These are phyloP conservation scores for Lichina pygmaea DNA, from an alignment of 495 filamentous ascomycete genomes.

Conservation along the genomic window DNA sequence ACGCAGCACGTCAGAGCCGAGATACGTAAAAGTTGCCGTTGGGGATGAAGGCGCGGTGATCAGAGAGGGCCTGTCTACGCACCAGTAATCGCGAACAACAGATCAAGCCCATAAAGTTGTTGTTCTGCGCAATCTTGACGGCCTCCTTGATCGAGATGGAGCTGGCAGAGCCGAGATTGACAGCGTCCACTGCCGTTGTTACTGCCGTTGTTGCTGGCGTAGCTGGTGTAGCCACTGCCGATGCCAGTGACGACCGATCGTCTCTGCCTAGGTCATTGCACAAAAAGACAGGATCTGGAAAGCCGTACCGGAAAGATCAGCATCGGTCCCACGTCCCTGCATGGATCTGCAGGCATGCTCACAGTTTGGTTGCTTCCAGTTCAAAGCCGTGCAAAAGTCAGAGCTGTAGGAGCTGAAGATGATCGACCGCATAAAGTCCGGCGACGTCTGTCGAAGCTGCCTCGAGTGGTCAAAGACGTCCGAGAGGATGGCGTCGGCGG, in stretches of 20 bases:
- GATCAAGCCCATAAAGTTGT: conserved; percentile 95
- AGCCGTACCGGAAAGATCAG: neutral
- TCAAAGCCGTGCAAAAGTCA: conserved; percentile 70
- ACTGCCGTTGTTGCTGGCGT: conserved; percentile 5
- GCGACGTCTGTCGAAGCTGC: conserved; percentile 34
- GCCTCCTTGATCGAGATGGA: conserved; percentile 80
- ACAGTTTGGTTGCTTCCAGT: conserved; percentile 99
- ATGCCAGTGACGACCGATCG: neutral
- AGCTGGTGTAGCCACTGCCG: too few relatives aligned
- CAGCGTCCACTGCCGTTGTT: conserved; percentile 15
- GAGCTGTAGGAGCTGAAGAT: conserved; percentile 83
- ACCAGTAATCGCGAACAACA: conserved; percentile 69
- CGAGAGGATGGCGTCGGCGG: conserved; percentile 55
- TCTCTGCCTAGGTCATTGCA: conserved; percentile 67
- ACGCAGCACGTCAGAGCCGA: neutral
- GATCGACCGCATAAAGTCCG: conserved; percentile 49
- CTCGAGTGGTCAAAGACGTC: conserved; percentile 84
- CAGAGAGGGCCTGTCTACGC: conserved; percentile 9
- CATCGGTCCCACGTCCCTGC: neutral
- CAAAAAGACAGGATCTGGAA: conserved; percentile 60
- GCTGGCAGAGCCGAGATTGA: conserved; percentile 36
- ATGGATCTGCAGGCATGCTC: conserved; percentile 9
- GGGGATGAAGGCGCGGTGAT: conserved; percentile 7
- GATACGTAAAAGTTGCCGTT: neutral
- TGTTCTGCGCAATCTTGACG: conserved; percentile 74